phyloP scores from a whole-genome alignment of 1,139 yeast species.

The Suhomyces kunorum region DNA sequence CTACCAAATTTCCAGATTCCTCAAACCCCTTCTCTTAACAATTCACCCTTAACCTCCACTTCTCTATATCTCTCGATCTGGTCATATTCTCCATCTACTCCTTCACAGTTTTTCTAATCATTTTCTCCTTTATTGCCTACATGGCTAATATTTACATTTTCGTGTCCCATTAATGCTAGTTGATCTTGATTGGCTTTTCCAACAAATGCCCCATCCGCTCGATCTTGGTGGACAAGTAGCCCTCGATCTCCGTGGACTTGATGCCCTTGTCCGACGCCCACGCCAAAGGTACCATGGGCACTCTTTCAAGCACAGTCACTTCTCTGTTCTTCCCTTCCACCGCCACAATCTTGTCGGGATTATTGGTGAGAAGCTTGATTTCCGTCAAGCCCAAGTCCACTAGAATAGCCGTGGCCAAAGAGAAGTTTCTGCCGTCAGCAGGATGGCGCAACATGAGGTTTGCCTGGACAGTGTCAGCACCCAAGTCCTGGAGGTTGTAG shows the following conservation, averaged over 20 bases:
- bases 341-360: slow-evolving; percentile 94
- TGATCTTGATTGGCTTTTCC: slow-evolving; percentile 53
- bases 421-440: slow-evolving; percentile 92
- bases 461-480: slow-evolving; percentile 98
- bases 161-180: slow-evolving; percentile 4
- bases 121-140: too few relatives aligned
- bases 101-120: too few relatives aligned
- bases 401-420: slow-evolving; percentile 90
- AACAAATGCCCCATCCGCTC: slow-evolving; percentile 96
- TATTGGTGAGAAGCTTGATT: slow-evolving; percentile 83
- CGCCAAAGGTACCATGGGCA: slow-evolving; percentile 95
- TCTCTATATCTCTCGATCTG: too few relatives aligned
- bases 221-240: slow-evolving; percentile 87
- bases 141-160: too few relatives aligned
- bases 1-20: too few relatives aligned
- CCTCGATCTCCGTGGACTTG: slow-evolving; percentile 82
- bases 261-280: slow-evolving; percentile 75
- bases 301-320: slow-evolving; percentile 76
- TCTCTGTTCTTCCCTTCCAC: slow-evolving; percentile 80
- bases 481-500: slow-evolving; percentile 93
- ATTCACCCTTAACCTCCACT: too few relatives aligned
- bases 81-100: too few relatives aligned
- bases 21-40: too few relatives aligned
- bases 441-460: slow-evolving; percentile 91
- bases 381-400: slow-evolving; percentile 75